phyloP scores from a whole-genome alignment of 169 alveolate genomes.

The Eimeria tenella region DNA sequence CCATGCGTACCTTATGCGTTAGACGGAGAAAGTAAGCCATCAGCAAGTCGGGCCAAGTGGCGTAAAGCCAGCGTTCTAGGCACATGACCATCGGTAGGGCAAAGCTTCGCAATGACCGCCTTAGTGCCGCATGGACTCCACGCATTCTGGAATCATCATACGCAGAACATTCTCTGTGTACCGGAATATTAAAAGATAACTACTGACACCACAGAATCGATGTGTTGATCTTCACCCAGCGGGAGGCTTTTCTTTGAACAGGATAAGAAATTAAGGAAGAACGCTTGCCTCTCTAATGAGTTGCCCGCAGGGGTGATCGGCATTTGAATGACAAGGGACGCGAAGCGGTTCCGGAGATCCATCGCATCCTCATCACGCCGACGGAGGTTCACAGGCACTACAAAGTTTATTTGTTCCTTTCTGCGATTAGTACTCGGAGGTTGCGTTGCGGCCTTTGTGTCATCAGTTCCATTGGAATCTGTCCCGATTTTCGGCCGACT shows the following conservation, averaged over 20 bases:
- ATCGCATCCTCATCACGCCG: slow-evolving; percentile 54
- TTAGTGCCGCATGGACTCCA: slow-evolving; percentile 38
- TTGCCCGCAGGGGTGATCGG: slow-evolving; percentile 16
- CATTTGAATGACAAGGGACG: slow-evolving; percentile 54
- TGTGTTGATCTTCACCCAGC: too few relatives aligned
- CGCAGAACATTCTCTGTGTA: not conserved
- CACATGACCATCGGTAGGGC: slow-evolving; percentile 56
- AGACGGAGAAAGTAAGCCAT: slow-evolving; percentile 47
- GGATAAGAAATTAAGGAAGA: not conserved
- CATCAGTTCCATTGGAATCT: not conserved
- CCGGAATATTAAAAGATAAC: too few relatives aligned
- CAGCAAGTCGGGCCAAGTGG: slow-evolving; percentile 46
- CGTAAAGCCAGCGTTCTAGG: slow-evolving; percentile 42
- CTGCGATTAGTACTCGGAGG: too few relatives aligned
- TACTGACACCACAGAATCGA: not conserved
- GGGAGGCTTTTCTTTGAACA: too few relatives aligned
- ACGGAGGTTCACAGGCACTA: slow-evolving; percentile 78
- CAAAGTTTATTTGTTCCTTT: slow-evolving; percentile 26
- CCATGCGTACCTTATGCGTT: not conserved
- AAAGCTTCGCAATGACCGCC: slow-evolving; percentile 13
- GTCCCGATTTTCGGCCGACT: not conserved
- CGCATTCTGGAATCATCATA: slow-evolving; percentile 7
- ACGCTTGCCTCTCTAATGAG: slow-evolving; percentile 14
- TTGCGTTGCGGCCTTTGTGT: too few relatives aligned
- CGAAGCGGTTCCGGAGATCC: slow-evolving; percentile 67